A percentile compares a stretch with the other conserved stretches of the same genome.
Conservation (phyloP, 31 red algal genomes). For the Odonthalia washingtoniensis region DNA sequence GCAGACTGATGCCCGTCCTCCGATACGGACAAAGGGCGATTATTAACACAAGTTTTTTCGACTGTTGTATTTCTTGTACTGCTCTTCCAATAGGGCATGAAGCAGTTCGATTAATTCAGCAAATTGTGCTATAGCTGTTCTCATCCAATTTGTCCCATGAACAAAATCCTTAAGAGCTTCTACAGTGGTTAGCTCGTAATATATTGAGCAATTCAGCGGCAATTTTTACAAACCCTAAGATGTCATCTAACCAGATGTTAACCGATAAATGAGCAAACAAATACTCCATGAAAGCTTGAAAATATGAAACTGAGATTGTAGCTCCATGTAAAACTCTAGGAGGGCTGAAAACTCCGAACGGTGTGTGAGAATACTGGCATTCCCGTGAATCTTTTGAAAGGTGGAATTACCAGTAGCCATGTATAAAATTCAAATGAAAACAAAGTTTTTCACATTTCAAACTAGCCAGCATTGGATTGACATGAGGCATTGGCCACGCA, state of each 20-base stretch:
- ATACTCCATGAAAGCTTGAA: constrained; percentile 35
- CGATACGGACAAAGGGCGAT: constrained; percentile 44
- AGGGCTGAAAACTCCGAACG: constrained; percentile 56
- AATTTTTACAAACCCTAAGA: constrained; percentile 27
- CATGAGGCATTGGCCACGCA: constrained; percentile 40
- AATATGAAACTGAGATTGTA: constrained; percentile 35
- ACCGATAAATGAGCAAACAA: constrained; percentile 20
- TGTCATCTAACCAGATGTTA: constrained; percentile 37
- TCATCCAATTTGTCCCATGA: constrained; percentile 64
- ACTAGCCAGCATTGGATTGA: constrained; percentile 34
- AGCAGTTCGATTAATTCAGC: constrained; percentile 26
- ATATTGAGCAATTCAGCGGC: background rate
- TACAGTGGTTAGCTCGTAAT: constrained; percentile 11
- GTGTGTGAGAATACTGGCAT: constrained; percentile 50
- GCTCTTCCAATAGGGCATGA: background rate
- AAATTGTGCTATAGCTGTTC: constrained; percentile 47
- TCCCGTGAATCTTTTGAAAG: constrained; percentile 43
- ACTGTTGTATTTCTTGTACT: background rate
- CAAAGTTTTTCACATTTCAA: constrained; percentile 7
- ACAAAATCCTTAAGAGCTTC: constrained; percentile 33
- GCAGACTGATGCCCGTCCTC: background rate
- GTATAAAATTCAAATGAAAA: constrained; percentile 50
- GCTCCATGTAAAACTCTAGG: constrained; percentile 36
- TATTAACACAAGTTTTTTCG: constrained; percentile 35
- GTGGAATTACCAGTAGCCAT: constrained; percentile 73